A percentile compares a stretch with the other conserved stretches of the same genome.
Evolutionary conservation across 495 filamentous ascomycete genomes (phyloP).

Genomic region (Trichoderma virens): DNA sequence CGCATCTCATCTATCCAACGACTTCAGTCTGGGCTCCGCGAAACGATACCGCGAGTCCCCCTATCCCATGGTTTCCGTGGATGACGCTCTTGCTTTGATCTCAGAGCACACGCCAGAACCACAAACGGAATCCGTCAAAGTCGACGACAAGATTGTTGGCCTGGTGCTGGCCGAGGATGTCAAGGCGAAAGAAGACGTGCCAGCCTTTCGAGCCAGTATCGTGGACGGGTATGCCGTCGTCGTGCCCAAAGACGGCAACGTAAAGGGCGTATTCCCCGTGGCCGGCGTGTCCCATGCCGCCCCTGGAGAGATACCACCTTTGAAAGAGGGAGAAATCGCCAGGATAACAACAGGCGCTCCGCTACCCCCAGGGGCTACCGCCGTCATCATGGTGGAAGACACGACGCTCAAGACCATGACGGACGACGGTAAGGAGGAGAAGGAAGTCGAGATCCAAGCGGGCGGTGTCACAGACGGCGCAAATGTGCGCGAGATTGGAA

Average conservation of each 20-base stretch:
- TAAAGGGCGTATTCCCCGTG: conserved; percentile 78
- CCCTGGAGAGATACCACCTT: conserved; percentile 47
- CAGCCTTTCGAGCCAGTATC: conserved; percentile 90
- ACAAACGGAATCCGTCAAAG: conserved; percentile 44
- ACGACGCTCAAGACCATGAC: conserved; percentile 66
- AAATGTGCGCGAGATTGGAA: conserved; percentile 87
- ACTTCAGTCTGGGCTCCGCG: conserved; percentile 70
- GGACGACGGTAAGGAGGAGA: conserved; percentile 76
- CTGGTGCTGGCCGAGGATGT: conserved; percentile 78
- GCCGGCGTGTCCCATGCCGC: conserved; percentile 79
- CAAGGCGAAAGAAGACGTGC: conserved; percentile 69
- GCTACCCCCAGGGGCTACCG: conserved; percentile 76
- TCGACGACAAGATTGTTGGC: conserved; percentile 59
- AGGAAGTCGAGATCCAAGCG: conserved; percentile 75
- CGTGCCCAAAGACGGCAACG: conserved; percentile 49
- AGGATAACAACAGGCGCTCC: conserved; percentile 93
- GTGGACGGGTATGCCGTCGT: conserved; percentile 93
- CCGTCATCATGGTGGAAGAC: conserved; percentile 97
- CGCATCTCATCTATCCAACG: conserved; percentile 53
- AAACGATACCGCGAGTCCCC: conserved; percentile 75
- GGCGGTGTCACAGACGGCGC: conserved; percentile 67
- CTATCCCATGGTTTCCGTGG: conserved; percentile 85
- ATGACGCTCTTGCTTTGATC: conserved; percentile 70
- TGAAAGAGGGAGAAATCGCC: conserved; percentile 69
- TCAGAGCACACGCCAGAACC: conserved; percentile 57